Conservation (phyloP, 495 filamentous ascomycete genomes). For the Paragyromitra xinjiangensis region DNA sequence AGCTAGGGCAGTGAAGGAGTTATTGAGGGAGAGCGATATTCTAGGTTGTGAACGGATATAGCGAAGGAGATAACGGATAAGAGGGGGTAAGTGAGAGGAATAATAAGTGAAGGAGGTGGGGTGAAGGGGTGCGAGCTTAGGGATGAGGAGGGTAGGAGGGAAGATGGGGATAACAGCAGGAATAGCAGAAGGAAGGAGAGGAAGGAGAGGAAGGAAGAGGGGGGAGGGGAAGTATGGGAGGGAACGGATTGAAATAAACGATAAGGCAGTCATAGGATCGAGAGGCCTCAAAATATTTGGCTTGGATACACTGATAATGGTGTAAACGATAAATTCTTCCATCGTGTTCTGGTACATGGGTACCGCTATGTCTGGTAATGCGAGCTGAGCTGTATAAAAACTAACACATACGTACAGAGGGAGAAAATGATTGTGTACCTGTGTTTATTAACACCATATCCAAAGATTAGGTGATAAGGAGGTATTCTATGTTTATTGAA, state of each 20-base stretch:
- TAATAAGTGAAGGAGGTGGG: not conserved
- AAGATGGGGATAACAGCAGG: too few species aligned
- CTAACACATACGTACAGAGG: too few species aligned
- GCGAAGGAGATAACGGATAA: not conserved
- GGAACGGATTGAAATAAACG: not conserved
- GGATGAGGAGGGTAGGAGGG: too few species aligned
- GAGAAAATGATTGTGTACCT: too few species aligned
- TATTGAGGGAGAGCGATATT: not conserved
- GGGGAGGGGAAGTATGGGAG: not conserved
- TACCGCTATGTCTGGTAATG: not conserved
- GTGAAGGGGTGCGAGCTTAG: too few species aligned
- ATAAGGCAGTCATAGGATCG: not conserved
- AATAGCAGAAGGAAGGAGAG: too few species aligned
- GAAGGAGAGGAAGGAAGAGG: too few species aligned
- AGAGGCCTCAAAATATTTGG: not conserved
- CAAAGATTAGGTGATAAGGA: too few species aligned
- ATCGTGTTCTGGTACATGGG: not conserved
- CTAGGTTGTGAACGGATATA: not conserved
- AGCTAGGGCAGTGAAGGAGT: not conserved
- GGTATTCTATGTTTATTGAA: too few species aligned
- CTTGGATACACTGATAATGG: not conserved
- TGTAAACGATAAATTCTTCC: not conserved
- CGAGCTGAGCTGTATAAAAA: not conserved
- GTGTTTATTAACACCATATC: too few species aligned
- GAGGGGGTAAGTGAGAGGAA: not conserved